Conservation (phyloP, 306 rosid species). For the apple (Malus domestica) region DNA sequence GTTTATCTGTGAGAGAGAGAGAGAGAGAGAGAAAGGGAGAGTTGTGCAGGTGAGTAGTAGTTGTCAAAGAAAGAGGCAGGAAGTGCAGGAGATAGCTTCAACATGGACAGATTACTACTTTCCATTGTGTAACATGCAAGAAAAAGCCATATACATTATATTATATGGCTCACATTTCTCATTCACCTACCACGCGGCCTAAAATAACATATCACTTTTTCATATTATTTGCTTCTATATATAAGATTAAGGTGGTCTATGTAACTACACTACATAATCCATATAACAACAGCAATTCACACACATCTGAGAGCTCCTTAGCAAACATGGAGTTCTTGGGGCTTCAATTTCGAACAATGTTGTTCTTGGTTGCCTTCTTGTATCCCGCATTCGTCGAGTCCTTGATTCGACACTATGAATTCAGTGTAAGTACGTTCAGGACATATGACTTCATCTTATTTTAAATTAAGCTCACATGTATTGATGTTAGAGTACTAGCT, state of each 20-base stretch:
- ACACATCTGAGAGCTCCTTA: background rate
- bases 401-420: conserved; percentile 55
- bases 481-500: background rate
- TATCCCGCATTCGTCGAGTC: conserved; percentile 31
- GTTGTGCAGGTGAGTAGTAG: conserved; percentile 33
- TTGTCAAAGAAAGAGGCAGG: conserved; percentile 30
- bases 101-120: conserved; percentile 15
- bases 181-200: conserved; percentile 50
- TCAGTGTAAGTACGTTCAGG: conserved; percentile 36
- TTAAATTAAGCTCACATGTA: background rate
- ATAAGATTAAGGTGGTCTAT: conserved; percentile 15
- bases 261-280: background rate
- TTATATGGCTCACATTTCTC: conserved; percentile 24
- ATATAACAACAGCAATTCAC: background rate
- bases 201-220: background rate
- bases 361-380: conserved; percentile 36
- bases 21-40: background rate
- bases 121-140: conserved; percentile 54
- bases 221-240: background rate
- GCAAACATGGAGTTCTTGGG: background rate
- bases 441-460: background rate
- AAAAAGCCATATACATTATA: background rate
- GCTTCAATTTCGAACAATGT: conserved; percentile 32
- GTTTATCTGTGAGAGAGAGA: background rate
- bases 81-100: conserved; percentile 7